These are phyloP conservation scores for Xylariaceae sp. DNA, from an alignment of 2,329 filamentous ascomycete species.

Conservation along the genomic window DNA sequence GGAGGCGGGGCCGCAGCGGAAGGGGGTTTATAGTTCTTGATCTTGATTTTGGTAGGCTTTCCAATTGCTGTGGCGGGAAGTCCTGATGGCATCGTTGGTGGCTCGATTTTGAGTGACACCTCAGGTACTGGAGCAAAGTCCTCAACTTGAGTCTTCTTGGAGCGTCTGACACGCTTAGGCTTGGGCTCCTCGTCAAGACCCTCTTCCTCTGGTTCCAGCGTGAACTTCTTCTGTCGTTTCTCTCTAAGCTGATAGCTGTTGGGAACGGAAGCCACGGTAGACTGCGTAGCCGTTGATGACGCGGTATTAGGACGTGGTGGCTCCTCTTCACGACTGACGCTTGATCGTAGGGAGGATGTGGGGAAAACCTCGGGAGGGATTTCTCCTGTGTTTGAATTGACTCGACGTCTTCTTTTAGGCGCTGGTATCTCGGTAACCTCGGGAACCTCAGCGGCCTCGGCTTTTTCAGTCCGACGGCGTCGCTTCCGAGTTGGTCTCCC, in stretches of 20 bases:
- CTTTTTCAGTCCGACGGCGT: constrained; percentile 19
- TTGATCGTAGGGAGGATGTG: constrained; percentile 34
- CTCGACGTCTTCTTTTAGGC: constrained; percentile 10
- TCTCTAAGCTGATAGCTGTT: constrained; percentile 51
- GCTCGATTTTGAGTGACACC: constrained; percentile 7
- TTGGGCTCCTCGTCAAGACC: constrained; percentile 31
- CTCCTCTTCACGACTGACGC: constrained; percentile 38
- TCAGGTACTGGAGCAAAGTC: constrained; percentile 13
- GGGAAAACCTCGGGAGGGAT: constrained; percentile 41
- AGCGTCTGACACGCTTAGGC: constrained; percentile 27
- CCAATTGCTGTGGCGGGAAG: constrained; percentile 16
- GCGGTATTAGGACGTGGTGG: constrained; percentile 51
- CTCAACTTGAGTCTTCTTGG: constrained; percentile 27
- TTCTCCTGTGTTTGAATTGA: constrained; percentile 28
- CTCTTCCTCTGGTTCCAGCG: constrained; percentile 43
- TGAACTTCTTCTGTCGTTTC: constrained; percentile 52
- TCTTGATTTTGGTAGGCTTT: constrained; percentile 30
- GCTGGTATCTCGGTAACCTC: constrained; percentile 11
- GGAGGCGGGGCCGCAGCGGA: constrained; percentile 9
- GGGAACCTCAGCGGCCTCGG: constrained; percentile 13
- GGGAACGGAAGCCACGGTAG: constrained; percentile 49
- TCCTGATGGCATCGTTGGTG: constrained; percentile 8
- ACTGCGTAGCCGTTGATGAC: constrained; percentile 48
- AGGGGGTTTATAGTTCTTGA: constrained; percentile 32
- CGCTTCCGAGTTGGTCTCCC: constrained; percentile 26